Evolutionary conservation across 2,329 filamentous ascomycete species (phyloP).

Genomic region (Sordariomycetes sp.): DNA sequence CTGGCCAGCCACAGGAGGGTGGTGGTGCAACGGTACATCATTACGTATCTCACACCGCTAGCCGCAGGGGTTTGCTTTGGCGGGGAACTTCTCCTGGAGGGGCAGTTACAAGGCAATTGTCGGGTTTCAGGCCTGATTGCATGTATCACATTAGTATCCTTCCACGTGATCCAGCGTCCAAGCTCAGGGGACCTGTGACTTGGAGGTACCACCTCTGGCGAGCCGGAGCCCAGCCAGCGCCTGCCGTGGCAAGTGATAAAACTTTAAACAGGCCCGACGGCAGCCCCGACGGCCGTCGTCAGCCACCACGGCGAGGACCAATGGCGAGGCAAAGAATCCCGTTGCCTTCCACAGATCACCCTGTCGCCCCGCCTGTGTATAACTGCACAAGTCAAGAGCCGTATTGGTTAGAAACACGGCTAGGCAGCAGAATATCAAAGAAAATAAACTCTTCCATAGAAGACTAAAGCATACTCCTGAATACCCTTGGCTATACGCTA

Average conservation of each 20-base stretch:
- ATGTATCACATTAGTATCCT: not conserved
- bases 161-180: not conserved
- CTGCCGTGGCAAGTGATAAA: not conserved
- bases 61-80: not conserved
- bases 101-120: not conserved
- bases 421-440: not conserved
- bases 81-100: not conserved
- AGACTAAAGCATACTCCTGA: not conserved
- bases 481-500: not conserved
- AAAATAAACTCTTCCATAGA: not conserved
- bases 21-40: not conserved
- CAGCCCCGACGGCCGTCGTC: not conserved
- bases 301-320: not conserved
- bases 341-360: not conserved
- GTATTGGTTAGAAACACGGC: not conserved
- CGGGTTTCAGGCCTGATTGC: not conserved
- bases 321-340: not conserved
- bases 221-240: not conserved
- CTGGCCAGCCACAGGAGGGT: not conserved
- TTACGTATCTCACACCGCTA: not conserved
- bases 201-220: not conserved
- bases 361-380: not conserved
- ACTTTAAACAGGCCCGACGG: not conserved
- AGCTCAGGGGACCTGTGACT: not conserved
- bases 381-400: not conserved